phyloP scores from a whole-genome alignment of 176 grass and related monocot species.

The Cymbopogon citratus region DNA sequence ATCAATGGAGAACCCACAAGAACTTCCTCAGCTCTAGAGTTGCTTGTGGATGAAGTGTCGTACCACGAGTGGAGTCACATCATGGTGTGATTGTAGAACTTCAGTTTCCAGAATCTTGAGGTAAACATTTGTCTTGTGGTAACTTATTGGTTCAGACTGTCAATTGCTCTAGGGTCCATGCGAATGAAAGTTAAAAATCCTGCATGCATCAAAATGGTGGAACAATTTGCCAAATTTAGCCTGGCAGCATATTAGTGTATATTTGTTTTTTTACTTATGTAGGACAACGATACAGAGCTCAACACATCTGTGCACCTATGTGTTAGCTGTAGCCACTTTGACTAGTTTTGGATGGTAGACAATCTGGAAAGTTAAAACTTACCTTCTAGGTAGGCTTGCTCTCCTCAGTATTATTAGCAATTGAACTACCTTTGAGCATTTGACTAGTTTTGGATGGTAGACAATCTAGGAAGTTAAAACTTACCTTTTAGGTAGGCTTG shows the following conservation, averaged over 20 bases:
- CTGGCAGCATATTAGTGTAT: not conserved
- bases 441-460: not conserved
- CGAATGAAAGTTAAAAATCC: not conserved
- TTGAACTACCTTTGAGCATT: not conserved
- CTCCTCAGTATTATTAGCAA: not conserved
- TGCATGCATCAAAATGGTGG: not conserved
- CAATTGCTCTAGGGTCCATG: not conserved
- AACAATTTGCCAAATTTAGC: not conserved
- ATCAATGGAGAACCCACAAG: slow-evolving; percentile 66
- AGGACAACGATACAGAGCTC: not conserved
- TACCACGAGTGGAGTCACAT: slow-evolving; percentile 12
- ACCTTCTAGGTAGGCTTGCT: not conserved
- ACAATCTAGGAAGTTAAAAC: not conserved
- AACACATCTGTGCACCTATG: not conserved
- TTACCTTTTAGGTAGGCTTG: not conserved
- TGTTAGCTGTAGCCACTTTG: not conserved
- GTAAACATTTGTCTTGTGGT: not conserved
- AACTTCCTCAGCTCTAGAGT: slow-evolving; percentile 44
- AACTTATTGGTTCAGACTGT: not conserved
- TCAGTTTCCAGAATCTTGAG: slow-evolving; percentile 18
- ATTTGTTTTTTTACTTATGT: not conserved
- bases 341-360: not conserved
- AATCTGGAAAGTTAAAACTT: not conserved
- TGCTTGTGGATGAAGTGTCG: slow-evolving; percentile 1
- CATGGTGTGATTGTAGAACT: slow-evolving; percentile 11